Evolutionary conservation across 2,329 filamentous ascomycete genomes (phyloP), one percentile per base, ranked within the genome.

Genomic region (Fusarium poae): DNA sequence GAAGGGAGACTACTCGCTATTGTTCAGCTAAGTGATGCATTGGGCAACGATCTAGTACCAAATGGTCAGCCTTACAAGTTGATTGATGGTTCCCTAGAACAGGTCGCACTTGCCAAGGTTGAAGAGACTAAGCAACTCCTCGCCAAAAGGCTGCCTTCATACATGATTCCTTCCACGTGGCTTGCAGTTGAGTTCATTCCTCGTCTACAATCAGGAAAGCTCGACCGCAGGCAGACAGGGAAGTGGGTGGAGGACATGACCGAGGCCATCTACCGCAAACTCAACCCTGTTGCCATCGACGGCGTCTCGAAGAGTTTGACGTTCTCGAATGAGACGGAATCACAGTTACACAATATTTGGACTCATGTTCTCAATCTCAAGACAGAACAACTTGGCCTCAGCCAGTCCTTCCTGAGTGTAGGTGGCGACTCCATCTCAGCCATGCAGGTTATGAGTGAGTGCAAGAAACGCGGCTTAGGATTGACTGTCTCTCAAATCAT

Each of bases 381-480:
- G 6, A 7, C 2, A 2, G 71, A 73, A 10, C 69, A 73, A 42
- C 67, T 73, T 32, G 49, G 68, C 2, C 54, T 71, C 6, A 12
- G 21, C 0, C 69, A 65, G 8, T 76, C 77, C 39, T 82, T 83
- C 64, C 68, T 82, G 23, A 72, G 72, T 18, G 69, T 82, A 2
- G 81, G 81, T 1, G 81, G 81, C 7, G 81, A 83, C 53, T 82
- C 81, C 5, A 81, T 83, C 39, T 75, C 74, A 0, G 80, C 81
- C 4, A 83, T 83, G 77, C 74, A 77, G 11, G 74, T 80, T 1
- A 77, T 77, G 49, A 81, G 84, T 10, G 72, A 76, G 45, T 77
- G 76, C 23, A 75, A 72, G 50, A 73, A 75, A 29, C 71, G 70
- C 0, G 72, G 71, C 0, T 56, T 79, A 1, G 67, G 67, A 5